Conservation (phyloP, 148 eudicot genomes). For the Arbutus unedo region DNA sequence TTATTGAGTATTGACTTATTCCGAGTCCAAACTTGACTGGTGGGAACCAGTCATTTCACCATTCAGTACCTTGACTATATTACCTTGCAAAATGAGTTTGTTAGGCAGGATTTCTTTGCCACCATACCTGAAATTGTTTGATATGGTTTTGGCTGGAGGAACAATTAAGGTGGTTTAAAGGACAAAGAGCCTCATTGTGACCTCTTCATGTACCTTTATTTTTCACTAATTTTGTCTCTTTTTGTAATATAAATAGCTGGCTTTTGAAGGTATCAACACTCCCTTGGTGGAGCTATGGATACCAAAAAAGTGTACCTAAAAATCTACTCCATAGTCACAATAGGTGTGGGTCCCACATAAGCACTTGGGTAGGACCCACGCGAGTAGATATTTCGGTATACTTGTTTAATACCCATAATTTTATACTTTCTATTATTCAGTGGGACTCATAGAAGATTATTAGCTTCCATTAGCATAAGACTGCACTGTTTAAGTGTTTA, state of each 20-base stretch:
- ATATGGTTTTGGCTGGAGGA: not conserved
- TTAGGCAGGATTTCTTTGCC: not conserved
- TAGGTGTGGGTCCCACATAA: no score
- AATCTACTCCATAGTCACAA: no score
- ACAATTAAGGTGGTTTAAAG: not conserved
- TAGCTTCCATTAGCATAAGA: not conserved
- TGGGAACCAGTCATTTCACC: not conserved
- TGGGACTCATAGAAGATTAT: not conserved
- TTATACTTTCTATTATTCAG: not conserved
- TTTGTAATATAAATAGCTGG: not conserved
- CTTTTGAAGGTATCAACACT: slow-evolving; percentile 4
- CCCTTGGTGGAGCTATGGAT: no score
- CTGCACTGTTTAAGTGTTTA: slow-evolving; percentile 10
- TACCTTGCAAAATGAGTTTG: not conserved
- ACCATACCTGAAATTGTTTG: not conserved
- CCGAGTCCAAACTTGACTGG: not conserved
- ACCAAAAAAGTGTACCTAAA: no score
- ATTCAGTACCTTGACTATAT: not conserved
- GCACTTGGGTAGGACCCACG: no score
- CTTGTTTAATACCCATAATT: no score
- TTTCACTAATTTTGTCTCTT: not conserved
- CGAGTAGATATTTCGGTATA: no score
- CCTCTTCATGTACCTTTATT: not conserved
- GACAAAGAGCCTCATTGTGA: not conserved
- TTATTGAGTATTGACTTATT: not conserved